These are phyloP conservation scores for Skeletonema costatum DNA, from an alignment of 108 stramenopile species.

Conservation along the genomic window DNA sequence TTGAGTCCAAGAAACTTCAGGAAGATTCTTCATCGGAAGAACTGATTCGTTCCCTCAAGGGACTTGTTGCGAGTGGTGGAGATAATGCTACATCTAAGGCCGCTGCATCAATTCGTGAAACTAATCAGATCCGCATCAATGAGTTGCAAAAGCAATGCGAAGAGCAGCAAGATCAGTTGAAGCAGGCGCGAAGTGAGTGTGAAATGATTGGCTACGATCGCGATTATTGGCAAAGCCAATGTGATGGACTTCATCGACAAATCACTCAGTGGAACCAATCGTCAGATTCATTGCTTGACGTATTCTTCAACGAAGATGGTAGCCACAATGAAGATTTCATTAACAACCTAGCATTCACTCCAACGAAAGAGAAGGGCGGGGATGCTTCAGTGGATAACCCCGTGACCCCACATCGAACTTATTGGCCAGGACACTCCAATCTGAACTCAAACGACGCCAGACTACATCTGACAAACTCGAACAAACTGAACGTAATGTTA, in stretches of 20 bases:
- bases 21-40: constrained; percentile 19
- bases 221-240: constrained; percentile 28
- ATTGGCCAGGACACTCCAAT: constrained; percentile 37
- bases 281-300: constrained; percentile 3
- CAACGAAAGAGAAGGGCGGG: constrained; percentile 1
- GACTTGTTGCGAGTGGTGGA: constrained; percentile 6
- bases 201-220: constrained; percentile 33
- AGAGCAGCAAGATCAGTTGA: constrained; percentile 19
- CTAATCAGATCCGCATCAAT: constrained; percentile 26
- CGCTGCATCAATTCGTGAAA: constrained; percentile 12
- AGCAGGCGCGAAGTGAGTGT: constrained; percentile 31
- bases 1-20: constrained; percentile 24
- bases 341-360: constrained; percentile 25
- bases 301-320: constrained; percentile 18
- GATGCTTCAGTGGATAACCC: neutral
- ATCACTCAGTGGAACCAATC: constrained; percentile 26
- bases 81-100: constrained; percentile 8
- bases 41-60: constrained; percentile 29
- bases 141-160: constrained; percentile 28
- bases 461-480: constrained; percentile 13
- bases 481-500: constrained; percentile 13
- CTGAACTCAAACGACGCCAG: constrained; percentile 31
- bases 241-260: constrained; percentile 25
- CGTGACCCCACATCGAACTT: constrained; percentile 30
- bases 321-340: constrained; percentile 16